phyloP scores from a whole-genome alignment of 1,139 yeast genomes.

The Saccharomycopsis hybrid region DNA sequence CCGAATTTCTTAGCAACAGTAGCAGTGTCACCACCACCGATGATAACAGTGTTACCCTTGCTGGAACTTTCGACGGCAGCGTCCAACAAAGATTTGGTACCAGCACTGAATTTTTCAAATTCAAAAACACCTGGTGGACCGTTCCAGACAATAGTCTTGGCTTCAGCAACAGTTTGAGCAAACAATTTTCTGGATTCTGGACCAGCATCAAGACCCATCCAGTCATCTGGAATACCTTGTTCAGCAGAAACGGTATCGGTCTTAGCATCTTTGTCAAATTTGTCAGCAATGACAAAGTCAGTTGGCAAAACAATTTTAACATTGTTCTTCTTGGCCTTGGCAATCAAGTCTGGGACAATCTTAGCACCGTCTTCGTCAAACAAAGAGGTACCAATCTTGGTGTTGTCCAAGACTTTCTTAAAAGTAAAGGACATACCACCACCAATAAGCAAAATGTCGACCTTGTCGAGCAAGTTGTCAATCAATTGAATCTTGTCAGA shows the following conservation, averaged over 20 bases:
- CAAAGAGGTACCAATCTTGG: slow-evolving; percentile 83
- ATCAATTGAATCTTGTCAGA: slow-evolving; percentile 96
- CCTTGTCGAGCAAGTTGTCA: slow-evolving; percentile 94
- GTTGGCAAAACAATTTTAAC: slow-evolving; percentile 89
- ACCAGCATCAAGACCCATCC: slow-evolving; percentile 96
- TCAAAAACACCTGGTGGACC: slow-evolving; percentile 99
- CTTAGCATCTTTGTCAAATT: slow-evolving; percentile 84
- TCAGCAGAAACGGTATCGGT: slow-evolving; percentile 74
- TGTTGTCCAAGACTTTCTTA: slow-evolving; percentile 81
- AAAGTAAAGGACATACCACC: slow-evolving; percentile 99
- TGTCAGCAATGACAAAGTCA: slow-evolving; percentile 91
- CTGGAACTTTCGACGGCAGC: slow-evolving; percentile 82
- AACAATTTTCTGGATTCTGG: slow-evolving; percentile 76
- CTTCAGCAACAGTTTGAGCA: slow-evolving; percentile 72
- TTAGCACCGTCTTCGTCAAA: slow-evolving; percentile 90
- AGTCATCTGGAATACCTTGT: slow-evolving; percentile 85
- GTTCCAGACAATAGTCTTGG: slow-evolving; percentile 98
- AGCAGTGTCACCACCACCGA: slow-evolving; percentile 99
- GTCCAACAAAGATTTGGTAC: slow-evolving; percentile 84
- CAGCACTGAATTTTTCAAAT: slow-evolving; percentile 81
- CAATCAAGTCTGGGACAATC: slow-evolving; percentile 81
- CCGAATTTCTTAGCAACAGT: slow-evolving; percentile 97
- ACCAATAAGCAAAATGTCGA: slow-evolving; percentile 84
- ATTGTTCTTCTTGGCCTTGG: slow-evolving; percentile 89
- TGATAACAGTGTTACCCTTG: slow-evolving; percentile 88